Conservation (phyloP, 2,329 filamentous ascomycete species). For the Xylariomycetidae sp. region DNA sequence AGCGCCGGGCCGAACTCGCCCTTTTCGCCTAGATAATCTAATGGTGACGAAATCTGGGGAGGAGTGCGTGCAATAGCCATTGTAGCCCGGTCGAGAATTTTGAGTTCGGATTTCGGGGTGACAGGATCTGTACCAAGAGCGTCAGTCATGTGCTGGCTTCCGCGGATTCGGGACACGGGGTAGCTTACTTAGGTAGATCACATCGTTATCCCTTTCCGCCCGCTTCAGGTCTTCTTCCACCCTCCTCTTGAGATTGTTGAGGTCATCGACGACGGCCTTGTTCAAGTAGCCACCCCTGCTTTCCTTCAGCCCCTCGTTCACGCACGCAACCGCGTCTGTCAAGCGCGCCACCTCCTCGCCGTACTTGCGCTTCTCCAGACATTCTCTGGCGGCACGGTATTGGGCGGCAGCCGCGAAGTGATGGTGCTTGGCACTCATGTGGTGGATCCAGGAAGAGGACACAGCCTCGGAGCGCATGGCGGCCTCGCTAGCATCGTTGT, state of each 20-base stretch:
- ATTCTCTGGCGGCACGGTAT: slow-evolving; percentile 84
- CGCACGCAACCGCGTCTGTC: slow-evolving; percentile 73
- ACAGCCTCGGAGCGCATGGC: slow-evolving; percentile 85
- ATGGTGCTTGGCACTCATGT: slow-evolving; percentile 94
- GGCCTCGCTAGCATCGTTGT: slow-evolving; percentile 75
- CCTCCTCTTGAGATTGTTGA: slow-evolving; percentile 74
- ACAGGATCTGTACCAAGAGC: slow-evolving; percentile 53
- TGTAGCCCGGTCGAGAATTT: slow-evolving; percentile 74
- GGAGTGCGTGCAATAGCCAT: slow-evolving; percentile 81
- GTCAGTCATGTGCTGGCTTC: slow-evolving; percentile 23
- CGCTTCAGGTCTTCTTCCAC: slow-evolving; percentile 84
- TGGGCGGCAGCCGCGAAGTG: slow-evolving; percentile 96
- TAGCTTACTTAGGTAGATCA: slow-evolving; percentile 74
- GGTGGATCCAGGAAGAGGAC: slow-evolving; percentile 94
- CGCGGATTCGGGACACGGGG: not conserved
- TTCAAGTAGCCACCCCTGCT: slow-evolving; percentile 67
- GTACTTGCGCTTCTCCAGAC: slow-evolving; percentile 87
- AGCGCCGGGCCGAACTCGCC: slow-evolving; percentile 77
- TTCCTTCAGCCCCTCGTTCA: slow-evolving; percentile 82
- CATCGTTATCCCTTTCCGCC: slow-evolving; percentile 92
- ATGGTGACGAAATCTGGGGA: slow-evolving; percentile 73
- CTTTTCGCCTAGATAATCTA: slow-evolving; percentile 72
- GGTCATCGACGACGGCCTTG: slow-evolving; percentile 72
- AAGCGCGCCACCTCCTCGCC: slow-evolving; percentile 90
- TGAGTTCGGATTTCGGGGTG: slow-evolving; percentile 82